Percentiles rank a stretch among this genome's conserved stretches.
These are phyloP conservation scores for Penicillium polonicum DNA, from an alignment of 2,329 filamentous ascomycete genomes.

Conservation along the genomic window DNA sequence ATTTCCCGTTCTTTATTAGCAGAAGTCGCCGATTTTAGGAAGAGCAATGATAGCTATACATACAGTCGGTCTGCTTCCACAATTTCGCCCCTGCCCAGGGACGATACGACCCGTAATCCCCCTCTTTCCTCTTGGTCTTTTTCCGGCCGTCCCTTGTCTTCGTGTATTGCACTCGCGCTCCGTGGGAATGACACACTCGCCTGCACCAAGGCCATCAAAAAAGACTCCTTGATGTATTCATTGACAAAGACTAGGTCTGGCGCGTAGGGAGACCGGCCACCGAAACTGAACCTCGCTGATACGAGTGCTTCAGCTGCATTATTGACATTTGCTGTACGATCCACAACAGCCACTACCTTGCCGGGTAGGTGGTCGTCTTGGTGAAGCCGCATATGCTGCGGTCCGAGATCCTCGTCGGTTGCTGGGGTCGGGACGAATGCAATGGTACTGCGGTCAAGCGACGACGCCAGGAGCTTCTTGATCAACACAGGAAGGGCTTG, in stretches of 20 bases:
- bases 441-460: background rate
- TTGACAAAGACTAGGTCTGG: constrained; percentile 66
- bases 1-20: too few relatives aligned
- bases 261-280: constrained; percentile 59
- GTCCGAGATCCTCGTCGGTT: background rate
- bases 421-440: background rate
- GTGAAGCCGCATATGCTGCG: background rate
- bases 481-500: background rate
- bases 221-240: constrained; percentile 58
- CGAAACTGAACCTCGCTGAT: constrained; percentile 55
- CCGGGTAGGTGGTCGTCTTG: background rate
- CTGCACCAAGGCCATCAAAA: constrained; percentile 51
- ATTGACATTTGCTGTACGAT: constrained; percentile 57
- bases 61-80: too few relatives aligned
- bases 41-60: too few relatives aligned
- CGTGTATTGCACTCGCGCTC: background rate
- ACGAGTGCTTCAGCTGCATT: constrained; percentile 55
- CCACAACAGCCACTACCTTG: constrained; percentile 57
- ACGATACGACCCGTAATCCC: background rate
- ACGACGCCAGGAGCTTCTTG: background rate
- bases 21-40: too few relatives aligned
- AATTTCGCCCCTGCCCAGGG: background rate
- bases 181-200: background rate
- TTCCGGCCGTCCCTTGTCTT: background rate
- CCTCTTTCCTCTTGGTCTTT: background rate